Base-by-base conservation (phyloP, 78 protist genomes). In the Polysphondylium violaceum region DNA sequence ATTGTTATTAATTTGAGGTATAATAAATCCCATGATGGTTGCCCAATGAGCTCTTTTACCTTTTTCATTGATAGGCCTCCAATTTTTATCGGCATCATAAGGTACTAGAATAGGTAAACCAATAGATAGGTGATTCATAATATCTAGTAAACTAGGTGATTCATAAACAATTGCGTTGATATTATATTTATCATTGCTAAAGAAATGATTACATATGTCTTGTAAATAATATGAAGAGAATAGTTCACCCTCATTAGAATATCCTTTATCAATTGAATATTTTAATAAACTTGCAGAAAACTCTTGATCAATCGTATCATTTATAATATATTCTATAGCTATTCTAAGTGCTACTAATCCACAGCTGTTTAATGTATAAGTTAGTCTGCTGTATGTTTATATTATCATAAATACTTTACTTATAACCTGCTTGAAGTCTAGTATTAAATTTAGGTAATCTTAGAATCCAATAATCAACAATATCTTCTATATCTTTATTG, bases 1-100 rank as follows among this genome's bases (percentile, higher is more conserved):
- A 36, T n/a, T 61, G 2, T 19, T 58, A 59, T 33, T 35, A 2
- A 51, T 16, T 19, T 47, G 41, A 63, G 87, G 87, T n/a, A 77
- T 64, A 6, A 77, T 35, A 50, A 77, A 77, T 31, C 87, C 87
- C 27, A 77, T 44, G 35, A 77, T 63, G n/a, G 47, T 53, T 35
- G 87, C 87, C 87, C 87, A 77, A 63, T 77, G 87, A 12, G 87
- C 61, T 64, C 65, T 60, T 25, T 50, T 17, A 25, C 87, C 87
- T 41, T 67, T 67, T 23, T 4, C n/a, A 5, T 36, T 33, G 11
- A 50, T 17, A 35, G 87, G 87, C 63, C 87, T 60, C 87, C 87
- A 77, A 63, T 77, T 77, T 53, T 63, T 61, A 44, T 77, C 87
- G 36, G 87, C 87, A 44, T 77, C 87, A 63, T 77, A 77, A 0